Conservation (phyloP, 2,329 filamentous ascomycete species). For the Fusarium pseudocircinatum region DNA sequence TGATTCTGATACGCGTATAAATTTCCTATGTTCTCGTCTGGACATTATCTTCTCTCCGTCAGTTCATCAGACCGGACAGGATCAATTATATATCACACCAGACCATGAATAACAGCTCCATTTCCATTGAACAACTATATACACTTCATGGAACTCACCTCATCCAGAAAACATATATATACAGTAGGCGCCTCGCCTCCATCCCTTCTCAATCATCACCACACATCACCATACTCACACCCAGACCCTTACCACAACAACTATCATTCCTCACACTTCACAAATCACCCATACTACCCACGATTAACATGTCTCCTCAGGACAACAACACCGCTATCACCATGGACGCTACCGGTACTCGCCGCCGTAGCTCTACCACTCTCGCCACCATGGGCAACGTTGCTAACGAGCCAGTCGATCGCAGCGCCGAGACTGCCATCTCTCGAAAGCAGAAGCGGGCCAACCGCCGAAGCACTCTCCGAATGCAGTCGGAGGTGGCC, state of each 20-base stretch:
- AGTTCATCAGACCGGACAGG: not conserved
- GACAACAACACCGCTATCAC: not conserved
- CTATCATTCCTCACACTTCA: too few species aligned
- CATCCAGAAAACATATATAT: not conserved
- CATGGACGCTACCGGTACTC: not conserved
- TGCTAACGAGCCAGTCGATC: not conserved
- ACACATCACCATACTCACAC: not conserved
- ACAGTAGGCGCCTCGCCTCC: accelerated
- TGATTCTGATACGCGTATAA: too few species aligned
- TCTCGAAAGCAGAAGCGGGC: not conserved
- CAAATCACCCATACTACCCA: too few species aligned
- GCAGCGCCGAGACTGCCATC: accelerated
- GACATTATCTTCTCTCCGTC: not conserved
- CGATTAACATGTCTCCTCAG: not conserved
- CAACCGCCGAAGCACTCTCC: not conserved
- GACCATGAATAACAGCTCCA: too few species aligned
- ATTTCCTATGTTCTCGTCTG: accelerated
- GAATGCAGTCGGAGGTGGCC: not conserved
- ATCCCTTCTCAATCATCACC: not conserved
- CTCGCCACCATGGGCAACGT: not conserved
- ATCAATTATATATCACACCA: not conserved
- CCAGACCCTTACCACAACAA: too few species aligned
- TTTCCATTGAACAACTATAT: not conserved
- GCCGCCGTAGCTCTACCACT: not conserved
- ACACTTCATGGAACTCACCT: not conserved